Percentiles rank a stretch among this genome's conserved stretches.
Conservation (phyloP, 768 basidiomycete genomes). For the Glaciozyma martinii region DNA sequence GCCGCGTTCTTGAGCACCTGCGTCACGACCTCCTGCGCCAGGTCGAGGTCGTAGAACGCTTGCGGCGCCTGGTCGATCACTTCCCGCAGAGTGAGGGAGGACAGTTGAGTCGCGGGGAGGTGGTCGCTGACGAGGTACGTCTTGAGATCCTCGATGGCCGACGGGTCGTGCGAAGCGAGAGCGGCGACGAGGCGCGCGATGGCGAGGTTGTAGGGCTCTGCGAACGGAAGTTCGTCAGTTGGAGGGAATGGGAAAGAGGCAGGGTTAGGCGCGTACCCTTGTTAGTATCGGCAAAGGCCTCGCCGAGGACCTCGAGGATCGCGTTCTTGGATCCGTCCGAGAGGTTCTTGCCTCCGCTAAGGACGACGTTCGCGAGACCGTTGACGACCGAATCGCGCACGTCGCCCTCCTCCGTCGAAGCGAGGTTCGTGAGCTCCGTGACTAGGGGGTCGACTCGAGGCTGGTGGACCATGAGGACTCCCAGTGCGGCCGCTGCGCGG, state of each 20-base stretch:
- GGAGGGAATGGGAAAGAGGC: slow-evolving; percentile 35
- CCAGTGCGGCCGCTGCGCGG: slow-evolving; percentile 73
- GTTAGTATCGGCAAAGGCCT: slow-evolving; percentile 65
- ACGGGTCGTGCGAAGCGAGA: slow-evolving; percentile 12
- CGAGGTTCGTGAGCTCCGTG: slow-evolving; percentile 56
- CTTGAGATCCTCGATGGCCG: slow-evolving; percentile 1
- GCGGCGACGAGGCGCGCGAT: slow-evolving; percentile 21
- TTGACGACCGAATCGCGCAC: slow-evolving; percentile 66
- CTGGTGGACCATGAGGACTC: slow-evolving; percentile 80
- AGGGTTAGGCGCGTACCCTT: slow-evolving; percentile 9
- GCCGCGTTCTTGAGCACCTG: slow-evolving; percentile 63
- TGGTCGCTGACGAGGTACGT: slow-evolving; percentile 42
- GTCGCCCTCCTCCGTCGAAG: slow-evolving; percentile 48
- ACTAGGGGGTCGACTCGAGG: slow-evolving; percentile 84
- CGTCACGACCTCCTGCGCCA: slow-evolving; percentile 54
- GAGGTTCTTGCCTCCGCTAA: slow-evolving; percentile 62
- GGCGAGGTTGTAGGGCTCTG: slow-evolving; percentile 40
- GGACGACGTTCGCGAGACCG: slow-evolving; percentile 64
- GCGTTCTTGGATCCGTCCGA: slow-evolving; percentile 65
- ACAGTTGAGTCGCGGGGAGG: slow-evolving; percentile 53
- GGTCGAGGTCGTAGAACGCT: slow-evolving; percentile 56
- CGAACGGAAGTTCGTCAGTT: slow-evolving; percentile 56
- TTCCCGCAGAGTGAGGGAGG: slow-evolving; percentile 35
- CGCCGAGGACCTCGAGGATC: slow-evolving; percentile 63
- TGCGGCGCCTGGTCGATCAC: slow-evolving; percentile 44